These are phyloP conservation scores for Halteria grandinella DNA, from an alignment of 73 alveolate species.

Conservation along the genomic window DNA sequence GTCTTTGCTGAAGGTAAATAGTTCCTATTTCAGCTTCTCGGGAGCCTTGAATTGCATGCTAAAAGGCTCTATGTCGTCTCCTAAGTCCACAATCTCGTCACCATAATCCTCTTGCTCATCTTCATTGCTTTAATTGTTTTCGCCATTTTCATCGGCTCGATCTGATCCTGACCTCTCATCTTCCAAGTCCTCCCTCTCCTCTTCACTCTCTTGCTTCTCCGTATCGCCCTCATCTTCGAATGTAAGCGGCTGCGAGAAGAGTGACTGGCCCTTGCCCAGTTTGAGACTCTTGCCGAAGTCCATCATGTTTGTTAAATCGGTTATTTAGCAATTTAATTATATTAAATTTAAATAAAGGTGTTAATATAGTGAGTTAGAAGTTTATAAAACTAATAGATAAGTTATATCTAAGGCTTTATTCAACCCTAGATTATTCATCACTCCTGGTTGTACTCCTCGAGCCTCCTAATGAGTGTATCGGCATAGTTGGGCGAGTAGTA, in stretches of 20 bases:
- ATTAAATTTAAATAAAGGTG: too few relatives aligned
- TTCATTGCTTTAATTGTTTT: constrained; percentile 1
- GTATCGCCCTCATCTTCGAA: not conserved
- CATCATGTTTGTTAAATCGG: too few relatives aligned
- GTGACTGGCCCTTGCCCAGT: too few relatives aligned
- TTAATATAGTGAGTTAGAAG: too few relatives aligned
- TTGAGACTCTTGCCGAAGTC: too few relatives aligned
- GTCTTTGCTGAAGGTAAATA: too few relatives aligned
- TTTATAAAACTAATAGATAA: too few relatives aligned
- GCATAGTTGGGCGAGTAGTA: constrained; percentile 93
- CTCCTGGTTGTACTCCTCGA: constrained; percentile 77
- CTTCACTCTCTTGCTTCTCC: not conserved
- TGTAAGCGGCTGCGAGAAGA: too few relatives aligned
- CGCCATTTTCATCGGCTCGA: not conserved
- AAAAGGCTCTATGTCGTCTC: constrained; percentile 22
- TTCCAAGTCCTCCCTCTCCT: not conserved
- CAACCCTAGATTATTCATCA: too few relatives aligned
- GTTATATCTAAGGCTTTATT: too few relatives aligned
- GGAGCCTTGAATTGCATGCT: not conserved
- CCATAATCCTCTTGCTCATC: constrained; percentile 1
- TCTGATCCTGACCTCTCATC: not conserved
- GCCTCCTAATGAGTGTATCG: constrained; percentile 83
- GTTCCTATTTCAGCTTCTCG: too few relatives aligned
- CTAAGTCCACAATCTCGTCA: constrained; percentile 9
- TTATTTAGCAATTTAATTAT: too few relatives aligned